These are phyloP conservation scores for Gremmenia infestans DNA, from an alignment of 2,329 filamentous ascomycete species.

Conservation along the genomic window DNA sequence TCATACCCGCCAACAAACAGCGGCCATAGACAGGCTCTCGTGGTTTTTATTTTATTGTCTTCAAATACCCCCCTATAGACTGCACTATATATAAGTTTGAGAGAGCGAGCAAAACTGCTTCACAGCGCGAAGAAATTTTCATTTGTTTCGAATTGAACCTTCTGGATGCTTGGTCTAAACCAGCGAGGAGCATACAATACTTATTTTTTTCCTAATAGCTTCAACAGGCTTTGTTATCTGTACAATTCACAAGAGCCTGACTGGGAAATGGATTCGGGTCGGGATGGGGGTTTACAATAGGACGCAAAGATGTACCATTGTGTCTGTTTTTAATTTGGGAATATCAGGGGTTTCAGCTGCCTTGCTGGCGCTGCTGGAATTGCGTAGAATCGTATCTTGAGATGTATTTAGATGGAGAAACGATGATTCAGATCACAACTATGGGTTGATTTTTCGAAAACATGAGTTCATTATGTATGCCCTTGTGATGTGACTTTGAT, in stretches of 20 bases:
- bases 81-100: constrained; percentile 20
- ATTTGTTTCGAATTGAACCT: background rate
- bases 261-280: background rate
- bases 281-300: background rate
- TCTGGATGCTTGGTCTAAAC: background rate
- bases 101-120: constrained; percentile 10
- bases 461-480: too few relatives aligned
- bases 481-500: too few relatives aligned
- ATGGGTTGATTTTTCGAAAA: background rate
- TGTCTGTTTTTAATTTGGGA: background rate
- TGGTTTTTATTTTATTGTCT: constrained; percentile 19
- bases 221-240: background rate
- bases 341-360: background rate
- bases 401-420: constrained; percentile 11
- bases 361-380: constrained; percentile 8
- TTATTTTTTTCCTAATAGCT: background rate
- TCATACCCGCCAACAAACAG: constrained; percentile 21
- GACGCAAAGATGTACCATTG: background rate
- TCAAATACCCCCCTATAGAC: constrained; percentile 28
- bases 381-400: constrained; percentile 1
- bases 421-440: constrained; percentile 7
- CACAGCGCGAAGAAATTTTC: constrained; percentile 13
- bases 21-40: constrained; percentile 17
- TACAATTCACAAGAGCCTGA: constrained; percentile 2
- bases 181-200: background rate